Conservation (phyloP, 2,329 filamentous ascomycete species). For the Penicillium sp. region DNA sequence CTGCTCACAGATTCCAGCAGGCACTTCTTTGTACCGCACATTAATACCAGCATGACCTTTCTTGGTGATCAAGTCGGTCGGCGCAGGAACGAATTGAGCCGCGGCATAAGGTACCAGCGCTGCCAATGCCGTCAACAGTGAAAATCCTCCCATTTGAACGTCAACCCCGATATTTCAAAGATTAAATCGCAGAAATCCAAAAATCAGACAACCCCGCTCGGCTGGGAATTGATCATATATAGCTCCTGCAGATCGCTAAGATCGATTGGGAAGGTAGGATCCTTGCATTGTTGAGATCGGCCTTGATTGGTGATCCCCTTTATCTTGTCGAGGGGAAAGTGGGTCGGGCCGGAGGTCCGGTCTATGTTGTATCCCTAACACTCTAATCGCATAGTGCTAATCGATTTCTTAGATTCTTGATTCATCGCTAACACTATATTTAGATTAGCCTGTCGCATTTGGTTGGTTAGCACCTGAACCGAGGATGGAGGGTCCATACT, state of each 20-base stretch:
- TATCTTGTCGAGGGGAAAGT: neutral
- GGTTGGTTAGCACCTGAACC: no score
- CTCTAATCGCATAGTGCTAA: no score
- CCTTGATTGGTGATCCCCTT: neutral
- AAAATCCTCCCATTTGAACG: constrained; percentile 6
- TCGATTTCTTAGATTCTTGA: no score
- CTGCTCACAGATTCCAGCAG: constrained; percentile 20
- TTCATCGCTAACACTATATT: no score
- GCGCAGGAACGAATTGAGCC: constrained; percentile 17
- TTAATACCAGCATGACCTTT: constrained; percentile 15
- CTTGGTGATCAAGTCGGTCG: constrained; percentile 16
- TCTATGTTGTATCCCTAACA: no score
- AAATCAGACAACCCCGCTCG: constrained; percentile 1
- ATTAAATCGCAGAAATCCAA: neutral
- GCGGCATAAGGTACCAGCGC: constrained; percentile 5
- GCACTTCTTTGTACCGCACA: constrained; percentile 21
- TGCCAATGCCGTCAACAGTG: neutral
- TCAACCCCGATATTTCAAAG: neutral
- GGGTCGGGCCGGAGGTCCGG: constrained; percentile 4
- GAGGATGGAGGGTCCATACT: no score
- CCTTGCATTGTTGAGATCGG: neutral
- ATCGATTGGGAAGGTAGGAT: constrained; percentile 11
- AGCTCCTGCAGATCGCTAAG: constrained; percentile 6
- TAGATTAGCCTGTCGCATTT: no score
- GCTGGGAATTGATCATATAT: neutral